Base-by-base conservation (phyloP, 2,329 filamentous ascomycete species). In the Biscogniauxia mediterranea region DNA sequence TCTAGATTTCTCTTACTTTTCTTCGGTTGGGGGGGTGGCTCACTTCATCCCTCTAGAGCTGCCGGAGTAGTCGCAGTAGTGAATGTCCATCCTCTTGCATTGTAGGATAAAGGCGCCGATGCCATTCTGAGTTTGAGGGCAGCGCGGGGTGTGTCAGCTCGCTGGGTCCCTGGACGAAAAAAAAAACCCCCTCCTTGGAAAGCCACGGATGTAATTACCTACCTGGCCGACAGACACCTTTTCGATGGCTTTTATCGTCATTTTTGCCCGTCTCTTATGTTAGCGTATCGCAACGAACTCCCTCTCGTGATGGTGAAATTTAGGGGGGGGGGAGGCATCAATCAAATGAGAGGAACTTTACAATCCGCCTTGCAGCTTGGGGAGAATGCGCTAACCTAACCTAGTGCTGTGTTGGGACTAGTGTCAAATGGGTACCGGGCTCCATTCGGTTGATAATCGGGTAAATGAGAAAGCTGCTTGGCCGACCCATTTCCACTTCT, bases 11-110 rank as follows among this genome's bases (percentile, higher is more conserved):
- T 32, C 28, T 32, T 9, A 4, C 28, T 32, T 32, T 32, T 32
- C 11, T 32, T 32, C 28, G 7, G 28, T 2, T 9, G 11, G 28
- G 28, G 3, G 28, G 11, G 7, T 32, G 28, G 26, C 70, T 70
- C 67, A 95, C 91, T 96, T 95, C 93, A 98, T 97, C 74, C 95
- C 95, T 73, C 82, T 87, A 46, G 94, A 98, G 77, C 92, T 96
- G 65, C 93, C 95, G 61, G 91, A 92, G 86, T 90, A 93, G 83
- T 98, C 93, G 82, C 95, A 98, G 82, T 97, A 99, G 81, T 96
- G 91, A 74, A 99, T 92, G 77, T 97, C 92, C 76, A 99, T 83
- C 74, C 89, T 91, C 83, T 92, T 96, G 87, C 95, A 99, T 82
- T 97, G 94, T 61, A 97, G 86, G 78, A 99, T 92, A 82, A 98